These are phyloP conservation scores for Ilyonectria destructans DNA, from an alignment of 2,329 filamentous ascomycete genomes.

Conservation along the genomic window DNA sequence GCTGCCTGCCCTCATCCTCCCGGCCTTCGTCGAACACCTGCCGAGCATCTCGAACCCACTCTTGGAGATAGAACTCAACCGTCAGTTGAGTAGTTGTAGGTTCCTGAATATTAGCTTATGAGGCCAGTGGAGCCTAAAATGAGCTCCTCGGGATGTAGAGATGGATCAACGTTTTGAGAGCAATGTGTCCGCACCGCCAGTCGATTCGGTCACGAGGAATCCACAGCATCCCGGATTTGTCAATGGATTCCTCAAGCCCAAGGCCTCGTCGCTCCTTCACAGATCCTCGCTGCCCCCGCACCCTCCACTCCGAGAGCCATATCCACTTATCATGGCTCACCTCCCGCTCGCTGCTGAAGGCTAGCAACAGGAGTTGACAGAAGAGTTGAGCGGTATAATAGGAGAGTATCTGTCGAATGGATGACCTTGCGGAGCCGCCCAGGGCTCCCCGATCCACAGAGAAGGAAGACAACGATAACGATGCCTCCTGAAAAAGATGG, in stretches of 20 bases:
- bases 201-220: constrained; percentile 1
- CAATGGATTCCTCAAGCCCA: constrained; percentile 6
- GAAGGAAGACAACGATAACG: too few relatives aligned
- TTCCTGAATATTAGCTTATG: too few relatives aligned
- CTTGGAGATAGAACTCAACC: too few relatives aligned
- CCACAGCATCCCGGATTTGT: constrained; percentile 6
- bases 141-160: too few relatives aligned
- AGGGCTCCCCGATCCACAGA: background rate
- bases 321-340: constrained; percentile 19
- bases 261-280: constrained; percentile 4
- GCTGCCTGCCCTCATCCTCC: too few relatives aligned
- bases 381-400: constrained; percentile 17
- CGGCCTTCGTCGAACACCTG: too few relatives aligned
- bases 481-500: too few relatives aligned
- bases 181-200: constrained; percentile 1
- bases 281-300: background rate
- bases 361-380: constrained; percentile 6
- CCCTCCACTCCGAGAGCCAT: constrained; percentile 7
- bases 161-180: too few relatives aligned
- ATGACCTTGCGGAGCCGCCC: too few relatives aligned
- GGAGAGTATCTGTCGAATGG: constrained; percentile 6
- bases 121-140: too few relatives aligned
- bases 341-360: constrained; percentile 1
- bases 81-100: too few relatives aligned
- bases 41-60: too few relatives aligned